Evolutionary conservation across 1,284 basidiomycete species (phyloP).

Genomic region (Xerocomus minutiporus): DNA sequence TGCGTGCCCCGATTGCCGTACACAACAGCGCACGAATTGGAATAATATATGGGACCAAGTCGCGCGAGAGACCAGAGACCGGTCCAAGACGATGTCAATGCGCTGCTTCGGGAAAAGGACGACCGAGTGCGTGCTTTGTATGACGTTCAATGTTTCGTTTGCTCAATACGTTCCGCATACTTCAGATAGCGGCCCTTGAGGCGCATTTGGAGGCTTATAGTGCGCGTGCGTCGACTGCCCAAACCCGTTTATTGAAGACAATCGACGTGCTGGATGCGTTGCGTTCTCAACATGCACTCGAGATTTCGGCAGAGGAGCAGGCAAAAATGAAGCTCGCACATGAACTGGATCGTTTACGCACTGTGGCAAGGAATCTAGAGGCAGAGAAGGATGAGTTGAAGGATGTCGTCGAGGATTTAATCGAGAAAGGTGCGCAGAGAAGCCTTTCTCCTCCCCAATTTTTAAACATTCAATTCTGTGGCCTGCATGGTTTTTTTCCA

Average conservation of each 20-base stretch:
- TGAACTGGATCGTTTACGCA: conserved; percentile 37
- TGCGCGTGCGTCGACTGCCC: conserved; percentile 44
- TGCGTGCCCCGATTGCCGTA: conserved; percentile 4
- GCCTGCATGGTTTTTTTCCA: background rate
- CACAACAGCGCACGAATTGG: background rate
- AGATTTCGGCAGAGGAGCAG: conserved; percentile 38
- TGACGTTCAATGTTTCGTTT: background rate
- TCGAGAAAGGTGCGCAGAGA: conserved; percentile 51
- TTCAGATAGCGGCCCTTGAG: conserved; percentile 38
- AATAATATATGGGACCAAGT: conserved; percentile 26
- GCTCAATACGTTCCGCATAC: conserved; percentile 1
- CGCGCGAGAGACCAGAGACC: conserved; percentile 17
- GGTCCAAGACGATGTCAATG: conserved; percentile 16
- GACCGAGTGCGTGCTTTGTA: conserved; percentile 25
- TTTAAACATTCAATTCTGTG: conserved; percentile 2
- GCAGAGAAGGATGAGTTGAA: conserved; percentile 50
- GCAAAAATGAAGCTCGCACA: conserved; percentile 37
- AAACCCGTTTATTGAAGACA: conserved; percentile 45
- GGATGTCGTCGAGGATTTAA: conserved; percentile 49
- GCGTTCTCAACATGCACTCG: conserved; percentile 37
- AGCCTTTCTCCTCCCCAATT: background rate
- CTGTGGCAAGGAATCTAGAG: conserved; percentile 37
- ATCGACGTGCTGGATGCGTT: conserved; percentile 51
- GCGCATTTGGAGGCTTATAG: conserved; percentile 38
- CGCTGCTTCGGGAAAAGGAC: conserved; percentile 28